phyloP scores from a whole-genome alignment of 495 filamentous ascomycete species.

The Penicillium cosmopolitanum region DNA sequence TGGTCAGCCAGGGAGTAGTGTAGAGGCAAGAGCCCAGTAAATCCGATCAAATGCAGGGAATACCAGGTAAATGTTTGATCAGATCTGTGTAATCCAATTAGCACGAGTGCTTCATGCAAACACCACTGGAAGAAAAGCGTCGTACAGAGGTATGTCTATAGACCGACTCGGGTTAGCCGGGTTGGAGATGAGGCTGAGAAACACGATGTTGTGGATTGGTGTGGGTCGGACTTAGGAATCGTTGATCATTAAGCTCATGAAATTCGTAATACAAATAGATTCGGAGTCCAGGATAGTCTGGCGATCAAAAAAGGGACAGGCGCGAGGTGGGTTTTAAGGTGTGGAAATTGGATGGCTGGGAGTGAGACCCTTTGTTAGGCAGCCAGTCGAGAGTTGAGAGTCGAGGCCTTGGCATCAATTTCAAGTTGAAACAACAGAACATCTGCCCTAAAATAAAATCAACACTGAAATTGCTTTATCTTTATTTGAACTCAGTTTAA shows the following conservation, averaged over 20 bases:
- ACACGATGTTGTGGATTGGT: neutral
- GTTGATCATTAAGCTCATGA: neutral
- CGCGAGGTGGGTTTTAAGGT: neutral
- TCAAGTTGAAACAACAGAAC: neutral
- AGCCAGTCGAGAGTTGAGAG: too few species aligned
- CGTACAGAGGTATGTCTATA: neutral
- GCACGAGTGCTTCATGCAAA: neutral
- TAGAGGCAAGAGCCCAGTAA: neutral
- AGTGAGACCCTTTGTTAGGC: neutral
- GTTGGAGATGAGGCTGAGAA: constrained; percentile 15
- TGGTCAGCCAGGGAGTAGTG: neutral
- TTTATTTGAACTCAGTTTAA: too few species aligned
- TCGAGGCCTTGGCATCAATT: neutral
- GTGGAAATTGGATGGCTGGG: constrained; percentile 19
- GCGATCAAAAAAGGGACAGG: neutral
- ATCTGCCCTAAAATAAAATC: too few species aligned
- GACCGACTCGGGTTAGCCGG: neutral
- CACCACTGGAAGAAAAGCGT: neutral
- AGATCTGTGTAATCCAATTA: neutral
- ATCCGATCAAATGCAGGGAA: neutral
- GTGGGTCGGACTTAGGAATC: neutral
- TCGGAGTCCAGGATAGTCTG: neutral
- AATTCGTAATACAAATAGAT: neutral
- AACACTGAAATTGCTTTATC: too few species aligned
- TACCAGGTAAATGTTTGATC: neutral